A percentile compares a stretch with the other conserved stretches of the same genome.
These are phyloP conservation scores for Pleurotus salmoneostramineus DNA, from an alignment of 768 basidiomycete genomes.

Conservation along the genomic window DNA sequence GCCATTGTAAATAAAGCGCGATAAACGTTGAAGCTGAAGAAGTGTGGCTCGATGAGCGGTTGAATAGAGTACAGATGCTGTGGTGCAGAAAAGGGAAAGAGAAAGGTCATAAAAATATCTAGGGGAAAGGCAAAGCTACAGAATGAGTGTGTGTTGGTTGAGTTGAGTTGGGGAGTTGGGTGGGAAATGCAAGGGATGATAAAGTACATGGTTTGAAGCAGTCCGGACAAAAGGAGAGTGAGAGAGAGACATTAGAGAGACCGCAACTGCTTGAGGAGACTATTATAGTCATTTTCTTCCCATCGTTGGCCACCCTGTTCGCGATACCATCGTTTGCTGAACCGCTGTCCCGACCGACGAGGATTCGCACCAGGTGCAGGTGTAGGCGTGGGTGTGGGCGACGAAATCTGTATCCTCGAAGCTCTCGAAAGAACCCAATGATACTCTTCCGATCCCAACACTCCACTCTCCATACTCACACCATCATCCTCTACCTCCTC, in stretches of 20 bases:
- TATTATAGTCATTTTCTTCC: constrained; percentile 29
- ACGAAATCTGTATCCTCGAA: neutral
- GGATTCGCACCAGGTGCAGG: neutral
- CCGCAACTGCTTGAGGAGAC: constrained; percentile 30
- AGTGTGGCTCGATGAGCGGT: too few relatives aligned
- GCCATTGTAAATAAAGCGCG: too few relatives aligned
- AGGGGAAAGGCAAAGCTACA: neutral
- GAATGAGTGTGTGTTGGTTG: neutral
- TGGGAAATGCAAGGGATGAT: neutral
- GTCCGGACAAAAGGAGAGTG: neutral
- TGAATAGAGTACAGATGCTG: too few relatives aligned
- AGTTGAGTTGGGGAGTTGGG: neutral
- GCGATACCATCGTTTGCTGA: constrained; percentile 32
- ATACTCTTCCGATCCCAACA: neutral
- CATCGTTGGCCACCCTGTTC: constrained; percentile 33
- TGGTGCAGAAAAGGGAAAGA: too few relatives aligned
- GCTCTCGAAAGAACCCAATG: constrained; percentile 4
- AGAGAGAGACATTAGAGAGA: constrained; percentile 19
- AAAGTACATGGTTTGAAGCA: neutral
- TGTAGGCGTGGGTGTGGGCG: neutral
- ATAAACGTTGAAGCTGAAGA: too few relatives aligned
- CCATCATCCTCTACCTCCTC: neutral
- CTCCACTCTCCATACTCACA: neutral
- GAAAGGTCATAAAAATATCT: neutral
- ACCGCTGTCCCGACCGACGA: constrained; percentile 11